These are phyloP conservation scores for Stenocarpella maydis DNA, from an alignment of 2,329 filamentous ascomycete genomes.

Conservation along the genomic window DNA sequence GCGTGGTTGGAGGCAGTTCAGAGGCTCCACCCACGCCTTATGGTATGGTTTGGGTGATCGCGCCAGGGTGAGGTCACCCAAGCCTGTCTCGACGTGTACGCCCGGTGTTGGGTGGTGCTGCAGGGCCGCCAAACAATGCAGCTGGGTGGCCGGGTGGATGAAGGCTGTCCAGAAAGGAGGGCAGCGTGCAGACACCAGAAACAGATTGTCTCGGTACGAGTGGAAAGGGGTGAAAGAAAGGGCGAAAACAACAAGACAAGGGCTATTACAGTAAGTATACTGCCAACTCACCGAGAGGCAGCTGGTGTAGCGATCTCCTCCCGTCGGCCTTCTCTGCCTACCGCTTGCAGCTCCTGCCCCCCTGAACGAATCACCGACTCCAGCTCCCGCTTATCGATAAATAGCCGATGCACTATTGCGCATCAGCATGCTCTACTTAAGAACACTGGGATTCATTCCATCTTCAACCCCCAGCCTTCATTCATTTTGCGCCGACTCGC, in stretches of 20 bases:
- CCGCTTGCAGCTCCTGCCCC: slow-evolving; percentile 1
- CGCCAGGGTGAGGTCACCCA: background rate
- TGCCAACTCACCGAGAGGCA: slow-evolving; percentile 16
- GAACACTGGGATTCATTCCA: background rate
- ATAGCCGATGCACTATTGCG: background rate
- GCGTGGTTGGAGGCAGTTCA: background rate
- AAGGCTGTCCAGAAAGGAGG: background rate
- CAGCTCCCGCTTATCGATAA: slow-evolving; percentile 22
- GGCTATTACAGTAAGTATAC: background rate
- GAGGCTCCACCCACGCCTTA: slow-evolving; percentile 2
- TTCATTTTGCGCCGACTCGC: slow-evolving; percentile 31
- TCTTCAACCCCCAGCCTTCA: too few relatives aligned
- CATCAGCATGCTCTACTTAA: background rate
- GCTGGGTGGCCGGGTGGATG: background rate
- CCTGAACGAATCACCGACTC: slow-evolving; percentile 7
- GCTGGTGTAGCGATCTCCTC: slow-evolving; percentile 20
- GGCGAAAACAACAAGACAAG: background rate
- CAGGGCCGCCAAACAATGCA: background rate
- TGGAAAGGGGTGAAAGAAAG: background rate
- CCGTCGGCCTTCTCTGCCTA: background rate
- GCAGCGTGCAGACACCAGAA: background rate
- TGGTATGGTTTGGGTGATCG: background rate
- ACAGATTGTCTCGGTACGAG: background rate
- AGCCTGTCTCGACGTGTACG: slow-evolving; percentile 6
- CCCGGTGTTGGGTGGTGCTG: slow-evolving; percentile 6